Percentiles rank a stretch among this genome's conserved stretches.
These are phyloP conservation scores for Linnemannia schmuckeri DNA, from an alignment of 192 early-diverging fungal species.

Conservation along the genomic window DNA sequence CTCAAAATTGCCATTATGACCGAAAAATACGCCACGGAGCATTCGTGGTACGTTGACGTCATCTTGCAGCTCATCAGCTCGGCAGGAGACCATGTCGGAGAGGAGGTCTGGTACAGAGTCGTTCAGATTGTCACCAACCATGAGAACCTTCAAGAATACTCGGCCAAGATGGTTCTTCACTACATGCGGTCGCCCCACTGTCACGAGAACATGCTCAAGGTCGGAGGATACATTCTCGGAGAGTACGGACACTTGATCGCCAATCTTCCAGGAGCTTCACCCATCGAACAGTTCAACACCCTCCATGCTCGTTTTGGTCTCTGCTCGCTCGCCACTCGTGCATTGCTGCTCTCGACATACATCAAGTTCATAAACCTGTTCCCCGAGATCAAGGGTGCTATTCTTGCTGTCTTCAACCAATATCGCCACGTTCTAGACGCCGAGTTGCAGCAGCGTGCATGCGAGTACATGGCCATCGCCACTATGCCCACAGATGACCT, in stretches of 20 bases:
- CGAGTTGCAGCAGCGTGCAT: constrained; percentile 97
- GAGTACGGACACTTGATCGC: constrained; percentile 98
- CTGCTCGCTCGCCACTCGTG: constrained; percentile 82
- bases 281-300: constrained; percentile 95
- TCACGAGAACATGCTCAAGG: constrained; percentile 96
- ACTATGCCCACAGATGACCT: constrained; percentile 89
- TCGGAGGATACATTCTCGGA: constrained; percentile 96
- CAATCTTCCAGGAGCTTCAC: constrained; percentile 84
- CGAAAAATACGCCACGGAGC: constrained; percentile 97
- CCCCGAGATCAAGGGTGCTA: constrained; percentile 94
- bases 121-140: constrained; percentile 97
- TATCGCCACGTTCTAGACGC: constrained; percentile 92
- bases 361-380: constrained; percentile 98
- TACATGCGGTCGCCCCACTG: constrained; percentile 91
- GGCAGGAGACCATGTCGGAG: constrained; percentile 95
- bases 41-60: constrained; percentile 99
- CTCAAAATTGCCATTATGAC: constrained; percentile 99
- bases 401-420: constrained; percentile 88
- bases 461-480: constrained; percentile 93
- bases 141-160: constrained; percentile 95
- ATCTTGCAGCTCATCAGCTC: constrained; percentile 96
- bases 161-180: constrained; percentile 85
- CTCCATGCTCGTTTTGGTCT: constrained; percentile 93
- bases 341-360: constrained; percentile 91
- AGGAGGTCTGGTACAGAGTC: constrained; percentile 98